Conservation (phyloP, 768 basidiomycete species). For the Xanthoconium stramineum region DNA sequence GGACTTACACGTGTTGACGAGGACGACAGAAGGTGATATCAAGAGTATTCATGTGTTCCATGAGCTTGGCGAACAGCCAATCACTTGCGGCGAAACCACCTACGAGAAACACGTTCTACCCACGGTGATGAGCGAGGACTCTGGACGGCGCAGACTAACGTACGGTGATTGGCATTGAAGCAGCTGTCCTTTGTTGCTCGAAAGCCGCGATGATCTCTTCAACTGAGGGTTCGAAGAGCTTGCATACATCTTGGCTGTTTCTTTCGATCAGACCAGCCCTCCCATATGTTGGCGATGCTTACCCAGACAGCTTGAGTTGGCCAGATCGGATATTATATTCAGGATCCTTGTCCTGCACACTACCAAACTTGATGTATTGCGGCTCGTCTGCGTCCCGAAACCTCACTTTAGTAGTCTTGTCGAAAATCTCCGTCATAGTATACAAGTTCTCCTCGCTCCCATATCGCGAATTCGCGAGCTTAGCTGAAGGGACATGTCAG, state of each 20-base stretch:
- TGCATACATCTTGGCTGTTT: constrained; percentile 8
- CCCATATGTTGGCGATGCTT: constrained; percentile 19
- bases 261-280: constrained; percentile 35
- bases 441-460: constrained; percentile 29
- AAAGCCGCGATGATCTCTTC: constrained; percentile 13
- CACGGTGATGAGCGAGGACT: not conserved
- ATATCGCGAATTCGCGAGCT: constrained; percentile 27
- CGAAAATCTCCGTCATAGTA: constrained; percentile 33
- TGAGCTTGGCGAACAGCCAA: constrained; percentile 8
- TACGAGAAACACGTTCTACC: constrained; percentile 10
- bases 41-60: constrained; percentile 8
- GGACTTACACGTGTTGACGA: constrained; percentile 13
- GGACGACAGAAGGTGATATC: constrained; percentile 11
- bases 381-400: constrained; percentile 36
- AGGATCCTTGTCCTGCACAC: constrained; percentile 32
- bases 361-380: constrained; percentile 40
- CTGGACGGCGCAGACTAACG: not conserved
- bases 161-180: constrained; percentile 9
- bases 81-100: constrained; percentile 16
- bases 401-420: constrained; percentile 34
- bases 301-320: constrained; percentile 36
- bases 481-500: constrained; percentile 16
- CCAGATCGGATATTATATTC: constrained; percentile 35
- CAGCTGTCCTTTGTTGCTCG: constrained; percentile 9
- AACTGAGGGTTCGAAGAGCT: constrained; percentile 12